These are phyloP conservation scores for Leishmania lainsoni DNA, from an alignment of 208 protist genomes.

Conservation along the genomic window DNA sequence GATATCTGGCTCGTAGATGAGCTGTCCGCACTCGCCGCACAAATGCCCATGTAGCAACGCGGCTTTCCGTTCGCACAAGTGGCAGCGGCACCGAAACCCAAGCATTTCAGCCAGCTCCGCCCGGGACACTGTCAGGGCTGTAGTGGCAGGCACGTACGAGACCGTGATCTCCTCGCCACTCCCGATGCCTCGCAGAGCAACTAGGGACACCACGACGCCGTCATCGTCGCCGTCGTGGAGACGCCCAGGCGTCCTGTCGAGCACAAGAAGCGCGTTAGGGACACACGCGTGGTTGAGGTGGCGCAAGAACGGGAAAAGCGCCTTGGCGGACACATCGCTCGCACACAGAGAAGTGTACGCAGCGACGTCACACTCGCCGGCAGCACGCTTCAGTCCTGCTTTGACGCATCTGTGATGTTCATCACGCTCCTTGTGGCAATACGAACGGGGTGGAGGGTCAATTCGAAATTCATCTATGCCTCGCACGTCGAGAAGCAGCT, in stretches of 20 bases:
- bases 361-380: background rate
- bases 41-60: conserved; percentile 54
- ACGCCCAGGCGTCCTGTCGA: conserved; percentile 1
- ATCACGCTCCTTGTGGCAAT: background rate
- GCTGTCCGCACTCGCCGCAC: conserved; percentile 49
- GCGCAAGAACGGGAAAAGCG: conserved; percentile 38
- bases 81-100: conserved; percentile 55
- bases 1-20: conserved; percentile 33
- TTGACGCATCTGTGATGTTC: background rate
- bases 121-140: conserved; percentile 31
- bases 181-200: conserved; percentile 62
- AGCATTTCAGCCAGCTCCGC: conserved; percentile 27
- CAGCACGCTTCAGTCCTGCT: background rate
- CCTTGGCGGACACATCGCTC: background rate
- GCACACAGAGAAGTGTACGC: background rate
- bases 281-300: conserved; percentile 67
- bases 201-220: conserved; percentile 15
- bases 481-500: conserved; percentile 6
- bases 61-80: conserved; percentile 39
- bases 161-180: conserved; percentile 73
- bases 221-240: background rate
- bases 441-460: background rate
- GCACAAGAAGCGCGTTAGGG: conserved; percentile 60
- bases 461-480: conserved; percentile 31
- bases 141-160: conserved; percentile 54